Conservation (phyloP, 73 alveolate species). For the Paramecium pentaurelia region DNA sequence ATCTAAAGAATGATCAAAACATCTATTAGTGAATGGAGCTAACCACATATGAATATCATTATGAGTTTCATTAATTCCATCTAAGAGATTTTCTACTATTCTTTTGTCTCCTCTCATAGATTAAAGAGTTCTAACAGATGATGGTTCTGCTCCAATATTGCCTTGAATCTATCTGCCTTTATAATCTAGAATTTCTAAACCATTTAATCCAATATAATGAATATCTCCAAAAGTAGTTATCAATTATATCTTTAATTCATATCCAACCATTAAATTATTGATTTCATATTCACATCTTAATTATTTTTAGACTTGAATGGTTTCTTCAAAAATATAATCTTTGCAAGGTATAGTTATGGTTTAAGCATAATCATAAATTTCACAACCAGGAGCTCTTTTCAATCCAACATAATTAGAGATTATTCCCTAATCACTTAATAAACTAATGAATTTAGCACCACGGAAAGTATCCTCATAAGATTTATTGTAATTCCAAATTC, state of each 20-base stretch:
- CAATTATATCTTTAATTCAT: conserved; percentile 63
- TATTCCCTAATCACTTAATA: conserved; percentile 65
- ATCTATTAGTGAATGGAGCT: conserved; percentile 78
- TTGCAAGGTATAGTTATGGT: conserved; percentile 65
- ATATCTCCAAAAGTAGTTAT: conserved; percentile 83
- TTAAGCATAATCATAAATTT: conserved; percentile 67
- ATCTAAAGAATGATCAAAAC: conserved; percentile 65
- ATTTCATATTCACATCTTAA: conserved; percentile 71
- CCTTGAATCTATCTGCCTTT: conserved; percentile 46
- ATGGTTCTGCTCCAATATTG: conserved; percentile 63
- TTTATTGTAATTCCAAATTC: conserved; percentile 77
- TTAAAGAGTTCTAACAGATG: conserved; percentile 62
- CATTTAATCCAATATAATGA: conserved; percentile 85
- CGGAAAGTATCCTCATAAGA: conserved; percentile 74
- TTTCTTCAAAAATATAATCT: conserved; percentile 61
- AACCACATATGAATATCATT: conserved; percentile 88
- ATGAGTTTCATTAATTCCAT: conserved; percentile 74
- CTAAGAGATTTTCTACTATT: conserved; percentile 73
- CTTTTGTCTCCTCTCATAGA: conserved; percentile 78
- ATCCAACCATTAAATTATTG: conserved; percentile 71
- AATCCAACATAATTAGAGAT: conserved; percentile 63
- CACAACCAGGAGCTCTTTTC: conserved; percentile 78
- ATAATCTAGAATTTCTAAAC: conserved; percentile 73
- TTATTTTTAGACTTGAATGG: not conserved
- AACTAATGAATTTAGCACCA: conserved; percentile 70